Conservation (phyloP, 2,329 filamentous ascomycete genomes). For the Fusarium tanahbumbuense region DNA sequence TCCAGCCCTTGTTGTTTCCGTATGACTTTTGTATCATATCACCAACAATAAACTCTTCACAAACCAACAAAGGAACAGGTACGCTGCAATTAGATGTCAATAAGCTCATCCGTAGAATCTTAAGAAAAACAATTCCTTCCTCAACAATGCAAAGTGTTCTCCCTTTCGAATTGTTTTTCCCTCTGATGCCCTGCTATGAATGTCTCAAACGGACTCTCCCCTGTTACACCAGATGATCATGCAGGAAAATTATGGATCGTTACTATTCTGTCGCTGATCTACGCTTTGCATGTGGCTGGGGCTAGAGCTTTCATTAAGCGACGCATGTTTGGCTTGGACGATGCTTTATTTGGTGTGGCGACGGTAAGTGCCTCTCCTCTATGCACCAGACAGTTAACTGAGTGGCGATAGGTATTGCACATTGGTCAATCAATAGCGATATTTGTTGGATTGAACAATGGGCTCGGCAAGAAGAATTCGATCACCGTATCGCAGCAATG, state of each 20-base stretch:
- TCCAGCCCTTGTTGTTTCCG: not conserved
- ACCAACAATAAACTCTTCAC: not conserved
- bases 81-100: not conserved
- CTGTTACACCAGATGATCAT: slow-evolving; percentile 34
- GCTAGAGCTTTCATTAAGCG: slow-evolving; percentile 39
- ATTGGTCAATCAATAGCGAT: slow-evolving; percentile 33
- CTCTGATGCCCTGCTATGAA: not conserved
- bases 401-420: slow-evolving; percentile 18
- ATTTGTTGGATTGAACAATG: slow-evolving; percentile 30
- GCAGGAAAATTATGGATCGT: slow-evolving; percentile 40
- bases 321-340: slow-evolving; percentile 39
- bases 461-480: slow-evolving; percentile 32
- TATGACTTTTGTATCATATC: not conserved
- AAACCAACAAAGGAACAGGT: not conserved
- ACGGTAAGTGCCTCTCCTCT: slow-evolving; percentile 8
- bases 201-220: slow-evolving; percentile 19
- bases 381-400: not conserved
- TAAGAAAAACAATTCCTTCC: not conserved
- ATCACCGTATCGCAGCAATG: slow-evolving; percentile 30
- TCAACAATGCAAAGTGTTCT: not conserved
- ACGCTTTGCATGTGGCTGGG: slow-evolving; percentile 25
- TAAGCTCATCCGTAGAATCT: not conserved
- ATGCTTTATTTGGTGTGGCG: slow-evolving; percentile 25
- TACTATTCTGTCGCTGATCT: slow-evolving; percentile 39
- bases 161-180: not conserved